Evolutionary conservation across 495 filamentous ascomycete species (phyloP), one percentile per base, ranked within the genome.

Genomic region (Penicillium arizonense): DNA sequence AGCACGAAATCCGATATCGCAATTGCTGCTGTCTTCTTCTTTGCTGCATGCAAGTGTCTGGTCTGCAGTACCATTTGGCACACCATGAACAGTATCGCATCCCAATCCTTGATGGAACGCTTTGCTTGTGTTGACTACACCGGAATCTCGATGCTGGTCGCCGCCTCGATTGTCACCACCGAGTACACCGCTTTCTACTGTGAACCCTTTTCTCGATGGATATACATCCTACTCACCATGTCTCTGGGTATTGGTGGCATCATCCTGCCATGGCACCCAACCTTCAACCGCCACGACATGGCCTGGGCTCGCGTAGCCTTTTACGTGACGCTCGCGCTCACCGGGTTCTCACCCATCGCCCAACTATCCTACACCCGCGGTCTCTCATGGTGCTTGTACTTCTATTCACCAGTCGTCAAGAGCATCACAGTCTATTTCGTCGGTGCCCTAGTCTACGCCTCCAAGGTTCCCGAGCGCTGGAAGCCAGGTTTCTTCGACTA

Each of bases 101-200:
- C 95, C 39, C 88, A 95, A 62, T 84, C 80, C 10, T 78, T 96
- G 41, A 86, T 99, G 80, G 94, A 96, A 64, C 86, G 91, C 48
- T 97, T 97, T 59, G 95, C 95, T 35, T 99, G 94, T 68, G 92
- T 99, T 38, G 94, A 99, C 66, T 99, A 99, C 71, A 97, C 92
- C 0, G 95, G 95, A 24, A 99, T 99, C 57, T 97, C 93, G 3
- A 77, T 99, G 47, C 83, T 99, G 20, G 93, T 99, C 40, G 95
- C 94, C 8, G 89, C 94, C 20, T 96, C 90, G 37, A 97, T 99
- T 72, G 92, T 97, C 83, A 96, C 94, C 4, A 96, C 90, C 47
- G 94, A 99, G 67, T 97, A 97, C 72, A 96, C 95, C 4, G 94
- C 93, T 33, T 97, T 99, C 72, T 97, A 99, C 69, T 96, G 93